Base-by-base conservation (phyloP, 176 grass and related monocot species). In the Triticum timopheevii region DNA sequence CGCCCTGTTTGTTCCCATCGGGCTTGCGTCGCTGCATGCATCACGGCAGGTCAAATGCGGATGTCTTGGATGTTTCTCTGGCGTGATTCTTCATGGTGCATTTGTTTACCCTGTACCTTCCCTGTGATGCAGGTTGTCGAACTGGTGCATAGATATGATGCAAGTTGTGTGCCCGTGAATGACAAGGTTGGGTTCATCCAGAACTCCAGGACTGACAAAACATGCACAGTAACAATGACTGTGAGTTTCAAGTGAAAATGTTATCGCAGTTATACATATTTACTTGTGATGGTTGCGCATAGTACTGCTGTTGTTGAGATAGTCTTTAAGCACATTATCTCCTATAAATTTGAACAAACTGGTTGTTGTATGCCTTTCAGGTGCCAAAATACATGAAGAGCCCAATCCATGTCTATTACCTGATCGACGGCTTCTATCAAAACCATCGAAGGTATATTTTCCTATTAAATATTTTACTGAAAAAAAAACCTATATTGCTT, bases 341-440 rank as follows among this genome's bases (percentile, higher is more conserved):
- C 16, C 65, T n/a, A 22, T 42, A 36, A 50, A 62, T 2, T 61
- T 47, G 47, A 33, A 40, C 16, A 52, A 84, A 63, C 27, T 56
- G 11, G 7, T 66, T 65, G 7, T n/a, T 80, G 49, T 54, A 78
- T 78, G 86, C 58, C 24, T 88, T 92, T 83, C 75, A 98, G 96
- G 91, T 92, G 10, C 88, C 93, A 38, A 98, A 91, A 85, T 42
- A 69, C 15, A 96, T 94, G 93, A 92, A 89, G 59, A 92, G 89
- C 69, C 93, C 92, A 73, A 84, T 98, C 86, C 79, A 94, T 34
- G 65, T 98, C 52, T 96, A 98, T 82, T 98, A 98, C 49, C 86
- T 96, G 90, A 93, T 95, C 0, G 90, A 92, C 34, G 82, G 91
- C 76, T 96, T 98, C 87, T 96, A 98, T 85, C 96, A 98, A 38